Conservation (phyloP, 2,329 filamentous ascomycete species). For the Celoporthe dispersa region DNA sequence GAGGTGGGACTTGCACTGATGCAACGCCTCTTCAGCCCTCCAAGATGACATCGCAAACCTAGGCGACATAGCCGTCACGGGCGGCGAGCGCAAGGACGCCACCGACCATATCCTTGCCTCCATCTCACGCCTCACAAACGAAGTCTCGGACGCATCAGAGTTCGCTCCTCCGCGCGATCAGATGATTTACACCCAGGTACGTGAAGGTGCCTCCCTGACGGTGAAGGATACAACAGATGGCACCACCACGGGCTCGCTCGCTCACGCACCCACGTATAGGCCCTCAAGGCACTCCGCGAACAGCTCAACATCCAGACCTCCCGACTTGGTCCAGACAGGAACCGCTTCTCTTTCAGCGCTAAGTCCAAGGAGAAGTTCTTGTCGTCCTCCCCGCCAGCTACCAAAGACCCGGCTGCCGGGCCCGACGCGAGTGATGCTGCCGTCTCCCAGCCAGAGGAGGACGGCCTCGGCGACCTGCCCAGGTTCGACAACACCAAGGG, state of each 20-base stretch:
- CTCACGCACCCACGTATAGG: slow-evolving; percentile 46
- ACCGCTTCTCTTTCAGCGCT: slow-evolving; percentile 80
- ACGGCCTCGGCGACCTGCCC: slow-evolving; percentile 42
- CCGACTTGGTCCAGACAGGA: slow-evolving; percentile 65
- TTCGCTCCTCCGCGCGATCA: slow-evolving; percentile 90
- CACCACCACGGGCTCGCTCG: slow-evolving; percentile 5
- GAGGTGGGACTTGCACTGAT: neutral
- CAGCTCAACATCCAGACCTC: slow-evolving; percentile 73
- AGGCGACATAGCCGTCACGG: slow-evolving; percentile 62
- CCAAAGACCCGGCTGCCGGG: slow-evolving; percentile 15
- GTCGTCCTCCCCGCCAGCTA: slow-evolving; percentile 26
- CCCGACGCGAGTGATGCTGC: slow-evolving; percentile 4
- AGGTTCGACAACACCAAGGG: slow-evolving; percentile 31
- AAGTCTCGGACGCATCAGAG: slow-evolving; percentile 81
- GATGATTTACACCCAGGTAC: slow-evolving; percentile 79
- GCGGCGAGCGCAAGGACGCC: slow-evolving; percentile 78
- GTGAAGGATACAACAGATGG: neutral
- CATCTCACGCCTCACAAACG: slow-evolving; percentile 79
- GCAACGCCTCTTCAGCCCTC: slow-evolving; percentile 58
- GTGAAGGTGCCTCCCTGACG: slow-evolving; percentile 14
- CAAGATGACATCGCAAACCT: slow-evolving; percentile 77
- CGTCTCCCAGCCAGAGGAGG: slow-evolving; percentile 31
- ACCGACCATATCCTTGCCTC: slow-evolving; percentile 79
- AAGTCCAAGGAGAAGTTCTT: slow-evolving; percentile 27
- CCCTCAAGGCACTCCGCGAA: slow-evolving; percentile 80